Evolutionary conservation across 768 basidiomycete species (phyloP).

Genomic region (Hypholoma fasciculare): DNA sequence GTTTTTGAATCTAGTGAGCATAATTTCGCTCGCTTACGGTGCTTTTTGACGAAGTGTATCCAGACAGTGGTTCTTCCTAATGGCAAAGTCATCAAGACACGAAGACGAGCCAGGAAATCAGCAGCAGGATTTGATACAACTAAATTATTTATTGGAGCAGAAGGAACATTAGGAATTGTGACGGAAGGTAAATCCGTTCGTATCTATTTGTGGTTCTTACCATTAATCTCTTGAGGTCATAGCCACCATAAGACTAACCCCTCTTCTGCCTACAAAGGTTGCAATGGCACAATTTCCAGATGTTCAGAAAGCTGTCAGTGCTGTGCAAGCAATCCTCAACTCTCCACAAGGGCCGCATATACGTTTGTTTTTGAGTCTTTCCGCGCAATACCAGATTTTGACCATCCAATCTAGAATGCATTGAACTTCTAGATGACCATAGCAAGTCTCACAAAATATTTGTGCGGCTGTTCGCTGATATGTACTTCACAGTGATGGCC

Average conservation of each 20-base stretch:
- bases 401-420: slow-evolving; percentile 58
- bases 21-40: background rate
- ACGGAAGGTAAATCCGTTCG: slow-evolving; percentile 59
- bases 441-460: slow-evolving; percentile 38
- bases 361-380: slow-evolving; percentile 47
- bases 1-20: slow-evolving; percentile 76
- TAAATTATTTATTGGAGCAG: slow-evolving; percentile 88
- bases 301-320: slow-evolving; percentile 74
- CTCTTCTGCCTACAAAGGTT: slow-evolving; percentile 79
- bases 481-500: slow-evolving; percentile 56
- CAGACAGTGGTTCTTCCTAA: slow-evolving; percentile 81
- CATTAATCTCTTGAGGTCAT: background rate
- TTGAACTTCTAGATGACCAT: slow-evolving; percentile 81
- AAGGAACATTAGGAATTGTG: slow-evolving; percentile 89
- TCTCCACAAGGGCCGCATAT: slow-evolving; percentile 69
- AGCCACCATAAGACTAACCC: slow-evolving; percentile 85
- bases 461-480: background rate
- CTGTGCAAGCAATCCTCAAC: slow-evolving; percentile 80
- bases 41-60: background rate
- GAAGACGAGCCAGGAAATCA: slow-evolving; percentile 77
- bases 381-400: background rate
- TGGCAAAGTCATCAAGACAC: slow-evolving; percentile 87
- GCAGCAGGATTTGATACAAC: slow-evolving; percentile 87
- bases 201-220: background rate
- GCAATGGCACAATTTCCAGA: slow-evolving; percentile 87